Percentiles rank a stretch among this genome's conserved stretches.
Evolutionary conservation across 805 yeast genomes (phyloP).

Genomic region (Metschnikowia reukaufii): DNA sequence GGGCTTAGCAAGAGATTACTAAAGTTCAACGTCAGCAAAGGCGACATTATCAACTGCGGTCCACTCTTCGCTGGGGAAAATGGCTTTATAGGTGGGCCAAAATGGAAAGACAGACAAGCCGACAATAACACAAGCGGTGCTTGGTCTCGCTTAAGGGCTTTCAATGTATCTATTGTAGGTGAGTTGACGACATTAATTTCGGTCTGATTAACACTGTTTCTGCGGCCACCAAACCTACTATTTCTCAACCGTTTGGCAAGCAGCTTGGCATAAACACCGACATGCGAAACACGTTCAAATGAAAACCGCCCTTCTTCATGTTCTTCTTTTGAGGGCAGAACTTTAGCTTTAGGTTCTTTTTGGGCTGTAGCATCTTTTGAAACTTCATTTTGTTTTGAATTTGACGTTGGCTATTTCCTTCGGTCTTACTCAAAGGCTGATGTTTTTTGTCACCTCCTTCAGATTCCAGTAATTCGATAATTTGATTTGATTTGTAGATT

Average conservation of each 20-base stretch:
- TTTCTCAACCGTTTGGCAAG: background rate
- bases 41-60: constrained; percentile 8
- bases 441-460: background rate
- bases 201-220: background rate
- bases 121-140: constrained; percentile 4
- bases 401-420: background rate
- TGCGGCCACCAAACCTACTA: background rate
- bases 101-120: constrained; percentile 11
- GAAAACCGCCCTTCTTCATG: background rate
- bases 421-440: background rate
- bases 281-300: constrained; percentile 1
- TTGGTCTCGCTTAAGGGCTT: constrained; percentile 2
- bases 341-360: no score
- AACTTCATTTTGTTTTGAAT: background rate
- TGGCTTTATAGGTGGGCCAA: constrained; percentile 11
- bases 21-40: constrained; percentile 3
- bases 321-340: no score
- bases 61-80: constrained; percentile 5
- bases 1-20: constrained; percentile 7
- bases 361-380: no score
- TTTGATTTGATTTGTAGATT: constrained; percentile 9
- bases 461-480: constrained; percentile 4
- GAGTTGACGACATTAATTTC: background rate
- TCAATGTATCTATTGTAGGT: constrained; percentile 1
- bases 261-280: constrained; percentile 3